phyloP scores from a whole-genome alignment of 1,284 basidiomycete genomes.

The Sanguinoderma infundibulare region DNA sequence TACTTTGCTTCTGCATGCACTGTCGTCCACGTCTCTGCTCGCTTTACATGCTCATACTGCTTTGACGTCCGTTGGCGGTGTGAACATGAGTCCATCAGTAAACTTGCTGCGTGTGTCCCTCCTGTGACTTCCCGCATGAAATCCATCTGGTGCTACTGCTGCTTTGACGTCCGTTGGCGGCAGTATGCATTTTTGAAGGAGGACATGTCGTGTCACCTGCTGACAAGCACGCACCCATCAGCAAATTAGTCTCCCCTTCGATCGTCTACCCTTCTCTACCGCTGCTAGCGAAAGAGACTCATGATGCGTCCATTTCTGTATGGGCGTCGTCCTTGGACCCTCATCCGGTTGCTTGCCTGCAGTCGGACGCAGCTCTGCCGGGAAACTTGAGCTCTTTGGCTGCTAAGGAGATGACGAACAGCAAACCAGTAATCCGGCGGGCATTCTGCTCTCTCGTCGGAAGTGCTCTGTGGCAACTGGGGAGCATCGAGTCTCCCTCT shows the following conservation, averaged over 20 bases:
- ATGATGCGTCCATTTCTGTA: constrained; percentile 63
- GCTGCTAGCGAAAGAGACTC: constrained; percentile 80
- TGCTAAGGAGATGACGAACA: constrained; percentile 68
- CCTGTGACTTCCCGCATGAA: no score
- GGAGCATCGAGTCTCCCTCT: constrained; percentile 41
- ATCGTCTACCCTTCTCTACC: constrained; percentile 60
- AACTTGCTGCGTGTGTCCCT: no score
- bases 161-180: no score
- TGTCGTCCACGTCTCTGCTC: no score
- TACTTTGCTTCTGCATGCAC: no score
- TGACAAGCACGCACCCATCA: no score
- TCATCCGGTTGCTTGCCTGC: constrained; percentile 65
- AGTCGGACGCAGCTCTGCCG: constrained; percentile 45
- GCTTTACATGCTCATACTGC: no score
- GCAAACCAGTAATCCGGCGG: constrained; percentile 43
- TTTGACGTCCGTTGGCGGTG: no score
- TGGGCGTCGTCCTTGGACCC: constrained; percentile 58
- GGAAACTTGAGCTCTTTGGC: constrained; percentile 52
- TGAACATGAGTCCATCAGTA: no score
- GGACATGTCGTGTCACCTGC: no score
- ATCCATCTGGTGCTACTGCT: no score
- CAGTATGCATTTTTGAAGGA: no score
- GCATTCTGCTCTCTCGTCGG: constrained; percentile 42
- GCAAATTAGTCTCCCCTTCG: constrained; percentile 57
- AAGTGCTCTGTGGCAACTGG: constrained; percentile 40